phyloP scores from a whole-genome alignment of 2,329 filamentous ascomycete genomes.

The Claviceps paspali region DNA sequence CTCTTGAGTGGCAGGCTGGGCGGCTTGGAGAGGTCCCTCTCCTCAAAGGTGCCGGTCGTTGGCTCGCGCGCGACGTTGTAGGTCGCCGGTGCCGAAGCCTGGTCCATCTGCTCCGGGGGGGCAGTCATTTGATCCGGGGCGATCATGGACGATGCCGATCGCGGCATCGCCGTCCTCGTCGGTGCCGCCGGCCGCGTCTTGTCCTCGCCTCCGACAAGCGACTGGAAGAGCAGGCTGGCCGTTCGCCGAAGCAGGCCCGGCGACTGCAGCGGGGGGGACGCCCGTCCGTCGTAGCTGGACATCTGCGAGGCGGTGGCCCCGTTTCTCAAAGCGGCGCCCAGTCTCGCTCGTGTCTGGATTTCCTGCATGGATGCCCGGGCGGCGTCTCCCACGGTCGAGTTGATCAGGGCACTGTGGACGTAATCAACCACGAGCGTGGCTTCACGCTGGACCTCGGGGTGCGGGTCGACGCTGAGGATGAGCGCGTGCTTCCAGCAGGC shows the following conservation, averaged over 20 bases:
- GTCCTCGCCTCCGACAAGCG: constrained; percentile 37
- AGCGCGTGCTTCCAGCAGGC: constrained; percentile 89
- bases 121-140: constrained; percentile 27
- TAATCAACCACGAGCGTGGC: constrained; percentile 77
- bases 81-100: constrained; percentile 45
- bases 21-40: constrained; percentile 40
- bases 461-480: constrained; percentile 82
- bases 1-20: constrained; percentile 64
- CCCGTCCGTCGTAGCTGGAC: constrained; percentile 23
- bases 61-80: constrained; percentile 68
- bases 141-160: constrained; percentile 21
- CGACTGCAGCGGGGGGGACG: constrained; percentile 31
- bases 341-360: constrained; percentile 38
- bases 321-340: constrained; percentile 28
- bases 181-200: constrained; percentile 20
- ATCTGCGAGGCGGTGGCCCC: constrained; percentile 27
- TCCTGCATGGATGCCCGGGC: constrained; percentile 58
- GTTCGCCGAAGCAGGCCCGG: constrained; percentile 47
- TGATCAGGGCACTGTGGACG: constrained; percentile 61
- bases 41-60: constrained; percentile 58
- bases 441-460: constrained; percentile 80
- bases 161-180: constrained; percentile 13
- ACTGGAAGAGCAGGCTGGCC: constrained; percentile 46
- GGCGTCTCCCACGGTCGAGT: constrained; percentile 57
- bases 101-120: constrained; percentile 63